phyloP scores from a whole-genome alignment of 805 yeast genomes.

The Cyberlindnera mycetangii region DNA sequence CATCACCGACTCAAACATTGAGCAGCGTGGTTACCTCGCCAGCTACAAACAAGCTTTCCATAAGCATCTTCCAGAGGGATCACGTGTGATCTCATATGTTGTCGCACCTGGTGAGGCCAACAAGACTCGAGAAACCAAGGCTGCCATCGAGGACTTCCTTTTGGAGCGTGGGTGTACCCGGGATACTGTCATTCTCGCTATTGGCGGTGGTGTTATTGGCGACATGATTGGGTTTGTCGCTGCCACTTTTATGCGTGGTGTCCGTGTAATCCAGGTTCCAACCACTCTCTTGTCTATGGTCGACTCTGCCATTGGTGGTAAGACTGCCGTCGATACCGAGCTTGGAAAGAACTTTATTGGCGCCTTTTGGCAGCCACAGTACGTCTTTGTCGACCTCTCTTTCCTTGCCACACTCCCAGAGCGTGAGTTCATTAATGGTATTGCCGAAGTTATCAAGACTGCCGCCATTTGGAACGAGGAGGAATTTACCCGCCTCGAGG shows the following conservation, averaged over 20 bases:
- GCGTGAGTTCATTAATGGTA: slow-evolving; percentile 94
- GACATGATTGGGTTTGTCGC: slow-evolving; percentile 99
- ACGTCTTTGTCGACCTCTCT: slow-evolving; percentile 82
- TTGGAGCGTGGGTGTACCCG: slow-evolving; percentile 85
- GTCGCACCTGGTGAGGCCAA: slow-evolving; percentile 93
- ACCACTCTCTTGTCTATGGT: slow-evolving; percentile 96
- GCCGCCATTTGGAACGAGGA: slow-evolving; percentile 96
- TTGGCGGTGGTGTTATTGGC: slow-evolving; percentile 98
- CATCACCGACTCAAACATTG: slow-evolving; percentile 82
- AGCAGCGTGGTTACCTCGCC: slow-evolving; percentile 57
- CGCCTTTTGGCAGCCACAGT: slow-evolving; percentile 94
- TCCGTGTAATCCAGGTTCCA: slow-evolving; percentile 89
- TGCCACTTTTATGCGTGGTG: slow-evolving; percentile 99
- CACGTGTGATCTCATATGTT: slow-evolving; percentile 69
- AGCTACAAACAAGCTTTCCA: slow-evolving; percentile 44
- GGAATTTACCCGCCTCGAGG: slow-evolving; percentile 84
- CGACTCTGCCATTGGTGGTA: slow-evolving; percentile 97
- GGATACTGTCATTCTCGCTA: slow-evolving; percentile 90
- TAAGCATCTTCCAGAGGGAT: slow-evolving; percentile 41
- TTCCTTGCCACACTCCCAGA: slow-evolving; percentile 87
- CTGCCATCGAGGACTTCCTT: slow-evolving; percentile 86
- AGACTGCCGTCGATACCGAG: slow-evolving; percentile 97
- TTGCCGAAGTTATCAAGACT: slow-evolving; percentile 97
- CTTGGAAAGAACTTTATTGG: slow-evolving; percentile 94
- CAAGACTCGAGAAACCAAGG: slow-evolving; percentile 86